Conservation (phyloP, 371 early-diverging fungal species). For the Actinomortierella ambigua region DNA sequence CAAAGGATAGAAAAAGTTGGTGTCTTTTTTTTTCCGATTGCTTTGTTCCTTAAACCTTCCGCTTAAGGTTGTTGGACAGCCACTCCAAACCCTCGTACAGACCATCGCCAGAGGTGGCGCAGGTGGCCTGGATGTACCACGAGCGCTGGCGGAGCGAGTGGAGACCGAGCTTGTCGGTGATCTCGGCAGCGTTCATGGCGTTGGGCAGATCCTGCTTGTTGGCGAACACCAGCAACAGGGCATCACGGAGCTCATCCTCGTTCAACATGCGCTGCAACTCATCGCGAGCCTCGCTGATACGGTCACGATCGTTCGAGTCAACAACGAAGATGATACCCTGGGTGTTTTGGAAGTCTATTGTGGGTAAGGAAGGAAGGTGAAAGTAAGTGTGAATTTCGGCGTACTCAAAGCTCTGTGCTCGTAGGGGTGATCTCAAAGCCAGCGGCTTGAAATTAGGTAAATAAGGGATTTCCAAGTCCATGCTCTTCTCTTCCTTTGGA, state of each 20-base stretch:
- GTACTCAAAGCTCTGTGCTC: too few relatives aligned
- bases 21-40: slow-evolving; percentile 1
- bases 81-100: slow-evolving; percentile 93
- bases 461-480: too few relatives aligned
- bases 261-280: slow-evolving; percentile 88
- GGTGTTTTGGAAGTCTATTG: slow-evolving; percentile 83
- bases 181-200: slow-evolving; percentile 84
- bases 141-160: slow-evolving; percentile 82
- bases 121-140: slow-evolving; percentile 94
- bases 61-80: slow-evolving; percentile 67
- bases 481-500: too few relatives aligned
- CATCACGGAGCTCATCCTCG: slow-evolving; percentile 88
- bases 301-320: slow-evolving; percentile 92
- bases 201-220: slow-evolving; percentile 94
- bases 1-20: not conserved
- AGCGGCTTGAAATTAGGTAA: too few relatives aligned
- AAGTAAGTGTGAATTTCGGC: not conserved
- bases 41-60: slow-evolving; percentile 36
- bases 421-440: too few relatives aligned
- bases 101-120: slow-evolving; percentile 94
- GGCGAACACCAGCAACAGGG: slow-evolving; percentile 84
- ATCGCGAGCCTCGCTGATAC: slow-evolving; percentile 88
- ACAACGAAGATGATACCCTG: slow-evolving; percentile 96
- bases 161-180: slow-evolving; percentile 86
- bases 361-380: slow-evolving; percentile 21